These are phyloP conservation scores for Thecaphora frezii DNA, from an alignment of 1,284 basidiomycete genomes.

Conservation along the genomic window DNA sequence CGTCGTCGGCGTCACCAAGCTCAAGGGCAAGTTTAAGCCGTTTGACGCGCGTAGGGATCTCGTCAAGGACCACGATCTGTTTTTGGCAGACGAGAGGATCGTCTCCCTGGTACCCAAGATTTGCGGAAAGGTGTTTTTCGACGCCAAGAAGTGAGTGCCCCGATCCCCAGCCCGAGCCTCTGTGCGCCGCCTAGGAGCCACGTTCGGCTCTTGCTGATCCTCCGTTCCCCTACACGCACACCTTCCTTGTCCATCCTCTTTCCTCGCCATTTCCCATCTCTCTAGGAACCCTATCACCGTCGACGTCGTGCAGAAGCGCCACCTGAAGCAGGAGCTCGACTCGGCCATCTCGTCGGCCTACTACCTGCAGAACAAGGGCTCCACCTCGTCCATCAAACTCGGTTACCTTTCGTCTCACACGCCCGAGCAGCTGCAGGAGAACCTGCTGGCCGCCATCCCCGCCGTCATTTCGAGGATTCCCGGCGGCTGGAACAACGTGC, in stretches of 20 bases:
- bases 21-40: conserved; percentile 61
- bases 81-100: conserved; percentile 88
- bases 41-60: conserved; percentile 85
- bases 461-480: conserved; percentile 69
- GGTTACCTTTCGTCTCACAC: conserved; percentile 72
- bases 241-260: background rate
- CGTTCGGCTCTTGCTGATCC: no score
- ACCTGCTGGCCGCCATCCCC: conserved; percentile 78
- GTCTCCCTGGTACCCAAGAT: conserved; percentile 82
- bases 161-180: background rate
- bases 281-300: conserved; percentile 88
- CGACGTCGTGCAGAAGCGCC: conserved; percentile 73
- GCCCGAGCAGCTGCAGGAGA: conserved; percentile 73
- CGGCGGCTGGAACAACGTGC: conserved; percentile 87
- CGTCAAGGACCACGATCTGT: conserved; percentile 84
- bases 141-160: conserved; percentile 77
- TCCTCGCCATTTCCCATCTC: background rate
- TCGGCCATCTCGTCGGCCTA: conserved; percentile 87
- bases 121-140: conserved; percentile 86
- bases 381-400: conserved; percentile 70
- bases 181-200: no score
- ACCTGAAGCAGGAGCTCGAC: conserved; percentile 85
- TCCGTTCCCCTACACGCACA: no score
- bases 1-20: conserved; percentile 76
- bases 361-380: conserved; percentile 68